Base-by-base conservation (phyloP, 108 stramenopile species). In the Skeletonema menzelii region DNA sequence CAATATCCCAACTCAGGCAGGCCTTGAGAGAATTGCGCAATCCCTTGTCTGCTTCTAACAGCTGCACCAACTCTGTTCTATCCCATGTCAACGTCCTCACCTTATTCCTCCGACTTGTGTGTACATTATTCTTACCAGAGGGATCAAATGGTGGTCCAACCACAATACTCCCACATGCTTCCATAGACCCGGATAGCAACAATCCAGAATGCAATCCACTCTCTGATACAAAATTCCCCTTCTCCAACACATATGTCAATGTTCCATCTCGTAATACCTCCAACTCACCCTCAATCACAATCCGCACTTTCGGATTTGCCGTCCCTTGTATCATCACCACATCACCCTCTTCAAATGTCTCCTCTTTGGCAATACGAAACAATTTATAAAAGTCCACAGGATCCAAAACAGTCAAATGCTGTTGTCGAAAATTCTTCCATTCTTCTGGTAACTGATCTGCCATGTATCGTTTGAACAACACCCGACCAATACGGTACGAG, bases 191-290 rank as follows among this genome's bases (percentile, higher is more conserved):
- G 17, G 63, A 64, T 15, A 95, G 60, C 66, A 88, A 59, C n/a
- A 91, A 58, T 12, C 94, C 94, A 3, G 91, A 87, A 78, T 95
- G 94, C 42, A 95, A 69, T 8, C 91, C 94, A 14, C 75, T 65
- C 69, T 95, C 94, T 15, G 86, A 78, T 5, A 95, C 70, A 70
- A 95, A 95, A 63, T 89, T 91, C 12, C 91, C 94, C 59, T 89
- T 76, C n/a, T 87, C 82, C 7, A 95, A 46, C 17, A 67, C 27
- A 61, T 95, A 95, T 17, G 94, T 93, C 27, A 83, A 42, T 42
- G 82, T 68, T 5, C 86, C 89, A 80, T 95, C 91, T 3, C 91
- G 84, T 26, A 78, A 19, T 0, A 87, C 91, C 15, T 82, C 66
- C 56, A 92, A 69, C 32, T 90, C 85, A 14, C 93, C 93, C 26